Evolutionary conservation across 129 eudicot species (phyloP).

Genomic region (Silybum marianum): DNA sequence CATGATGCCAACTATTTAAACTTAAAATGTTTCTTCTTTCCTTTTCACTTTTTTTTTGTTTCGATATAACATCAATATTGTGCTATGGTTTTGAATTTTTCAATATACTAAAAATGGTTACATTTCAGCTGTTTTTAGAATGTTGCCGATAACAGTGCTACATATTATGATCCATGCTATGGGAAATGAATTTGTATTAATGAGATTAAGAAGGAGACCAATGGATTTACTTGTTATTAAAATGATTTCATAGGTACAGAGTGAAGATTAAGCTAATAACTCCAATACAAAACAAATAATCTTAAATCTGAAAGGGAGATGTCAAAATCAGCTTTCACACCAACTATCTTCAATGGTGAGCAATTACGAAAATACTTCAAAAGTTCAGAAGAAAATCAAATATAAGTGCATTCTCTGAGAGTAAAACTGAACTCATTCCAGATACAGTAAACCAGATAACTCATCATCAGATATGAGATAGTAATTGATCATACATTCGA

Average conservation of each 20-base stretch:
- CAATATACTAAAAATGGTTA: not conserved
- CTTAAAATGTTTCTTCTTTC: slow-evolving; percentile 12
- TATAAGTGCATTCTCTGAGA: slow-evolving; percentile 4
- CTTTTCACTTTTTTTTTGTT: not conserved
- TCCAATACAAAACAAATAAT: not conserved
- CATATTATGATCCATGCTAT: not conserved
- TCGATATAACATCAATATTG: not conserved
- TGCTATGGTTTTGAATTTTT: not conserved
- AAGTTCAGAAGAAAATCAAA: not conserved
- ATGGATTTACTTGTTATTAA: not conserved
- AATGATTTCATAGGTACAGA: slow-evolving; percentile 9
- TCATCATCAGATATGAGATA: not conserved
- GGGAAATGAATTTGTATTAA: not conserved
- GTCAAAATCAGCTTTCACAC: not conserved
- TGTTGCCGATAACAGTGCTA: not conserved
- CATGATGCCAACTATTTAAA: not conserved
- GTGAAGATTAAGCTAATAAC: not conserved
- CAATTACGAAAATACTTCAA: not conserved
- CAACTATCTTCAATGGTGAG: slow-evolving; percentile 11
- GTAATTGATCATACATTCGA: not conserved
- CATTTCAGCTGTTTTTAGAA: not conserved
- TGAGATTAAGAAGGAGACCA: not conserved
- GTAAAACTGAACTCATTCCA: not conserved
- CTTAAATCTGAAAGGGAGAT: not conserved
- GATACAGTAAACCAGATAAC: not conserved